A percentile compares a stretch with the other conserved stretches of the same genome.
Conservation (phyloP, 2,329 filamentous ascomycete species). For the Dactylellina haptotyla region DNA sequence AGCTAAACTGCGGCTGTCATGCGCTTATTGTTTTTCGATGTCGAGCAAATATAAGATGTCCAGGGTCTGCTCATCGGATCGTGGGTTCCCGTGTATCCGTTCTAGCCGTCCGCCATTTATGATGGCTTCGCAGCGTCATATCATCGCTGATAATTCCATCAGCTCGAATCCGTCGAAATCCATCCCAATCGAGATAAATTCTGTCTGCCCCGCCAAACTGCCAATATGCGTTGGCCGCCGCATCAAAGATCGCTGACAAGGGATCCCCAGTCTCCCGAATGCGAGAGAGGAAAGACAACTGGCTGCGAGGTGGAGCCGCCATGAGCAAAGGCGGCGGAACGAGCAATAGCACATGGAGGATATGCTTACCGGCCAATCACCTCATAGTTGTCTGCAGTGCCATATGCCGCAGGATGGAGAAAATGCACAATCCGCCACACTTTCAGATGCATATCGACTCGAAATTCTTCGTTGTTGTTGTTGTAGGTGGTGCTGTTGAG, state of each 20-base stretch:
- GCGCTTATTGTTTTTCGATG: slow-evolving; percentile 10
- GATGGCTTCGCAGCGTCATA: slow-evolving; percentile 9
- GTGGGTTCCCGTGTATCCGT: slow-evolving; percentile 33
- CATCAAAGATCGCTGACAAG: slow-evolving; percentile 33
- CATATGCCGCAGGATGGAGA: background rate
- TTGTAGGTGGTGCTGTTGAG: background rate
- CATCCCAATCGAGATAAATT: slow-evolving; percentile 47
- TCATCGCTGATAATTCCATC: slow-evolving; percentile 1
- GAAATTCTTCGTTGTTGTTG: background rate
- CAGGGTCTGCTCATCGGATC: background rate
- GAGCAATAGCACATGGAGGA: background rate
- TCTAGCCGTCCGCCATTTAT: background rate
- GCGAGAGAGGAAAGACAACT: slow-evolving; percentile 42
- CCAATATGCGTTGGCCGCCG: slow-evolving; percentile 40
- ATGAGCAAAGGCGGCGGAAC: background rate
- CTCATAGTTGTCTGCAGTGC: background rate
- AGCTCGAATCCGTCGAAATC: slow-evolving; percentile 10
- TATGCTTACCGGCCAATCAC: slow-evolving; percentile 20
- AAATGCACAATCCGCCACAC: background rate
- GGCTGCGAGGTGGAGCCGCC: slow-evolving; percentile 27
- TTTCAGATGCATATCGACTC: background rate
- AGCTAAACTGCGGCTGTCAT: too few relatives aligned
- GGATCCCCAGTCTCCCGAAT: slow-evolving; percentile 31
- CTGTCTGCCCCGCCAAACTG: slow-evolving; percentile 19
- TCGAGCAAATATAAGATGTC: slow-evolving; percentile 6